These are phyloP conservation scores for Edaphochlamys debaryana DNA, from an alignment of 139 green algal species.

Conservation along the genomic window DNA sequence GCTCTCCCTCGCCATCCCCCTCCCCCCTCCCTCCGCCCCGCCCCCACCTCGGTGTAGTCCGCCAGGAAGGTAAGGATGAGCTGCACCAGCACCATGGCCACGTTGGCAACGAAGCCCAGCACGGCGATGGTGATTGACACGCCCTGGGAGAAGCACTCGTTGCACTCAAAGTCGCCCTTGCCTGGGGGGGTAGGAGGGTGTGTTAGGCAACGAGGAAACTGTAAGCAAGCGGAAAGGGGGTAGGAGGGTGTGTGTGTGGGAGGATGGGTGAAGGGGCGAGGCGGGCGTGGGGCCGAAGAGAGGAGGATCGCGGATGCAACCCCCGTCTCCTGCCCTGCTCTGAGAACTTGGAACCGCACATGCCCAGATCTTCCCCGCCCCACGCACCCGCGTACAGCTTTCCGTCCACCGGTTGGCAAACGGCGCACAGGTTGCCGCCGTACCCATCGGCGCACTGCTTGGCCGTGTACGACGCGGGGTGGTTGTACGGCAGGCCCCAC, in stretches of 20 bases:
- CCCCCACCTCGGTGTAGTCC: constrained; percentile 23
- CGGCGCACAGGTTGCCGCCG: constrained; percentile 43
- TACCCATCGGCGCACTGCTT: constrained; percentile 42
- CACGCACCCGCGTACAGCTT: neutral
- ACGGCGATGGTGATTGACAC: neutral
- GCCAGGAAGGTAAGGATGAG: constrained; percentile 21
- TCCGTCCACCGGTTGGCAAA: constrained; percentile 11
- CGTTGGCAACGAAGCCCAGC: constrained; percentile 1
- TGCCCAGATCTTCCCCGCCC: too few species aligned
- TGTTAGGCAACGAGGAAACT: too few species aligned
- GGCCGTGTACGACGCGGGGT: constrained; percentile 18
- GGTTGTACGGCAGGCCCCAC: constrained; percentile 36
- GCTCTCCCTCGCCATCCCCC: too few species aligned
- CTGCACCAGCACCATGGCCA: neutral
- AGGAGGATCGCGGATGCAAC: too few species aligned
- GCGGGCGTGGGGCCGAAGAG: too few species aligned
- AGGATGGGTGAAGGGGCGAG: too few species aligned
- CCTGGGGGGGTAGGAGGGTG: too few species aligned
- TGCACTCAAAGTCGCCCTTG: constrained; percentile 21
- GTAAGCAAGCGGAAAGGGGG: too few species aligned
- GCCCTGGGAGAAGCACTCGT: constrained; percentile 14
- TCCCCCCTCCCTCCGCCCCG: too few species aligned
- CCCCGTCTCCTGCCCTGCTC: too few species aligned
- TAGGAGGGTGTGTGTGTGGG: too few species aligned
- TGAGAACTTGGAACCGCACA: too few species aligned